Evolutionary conservation across 208 protist genomes (phyloP).

Genomic region (Trypanosoma congolense): DNA sequence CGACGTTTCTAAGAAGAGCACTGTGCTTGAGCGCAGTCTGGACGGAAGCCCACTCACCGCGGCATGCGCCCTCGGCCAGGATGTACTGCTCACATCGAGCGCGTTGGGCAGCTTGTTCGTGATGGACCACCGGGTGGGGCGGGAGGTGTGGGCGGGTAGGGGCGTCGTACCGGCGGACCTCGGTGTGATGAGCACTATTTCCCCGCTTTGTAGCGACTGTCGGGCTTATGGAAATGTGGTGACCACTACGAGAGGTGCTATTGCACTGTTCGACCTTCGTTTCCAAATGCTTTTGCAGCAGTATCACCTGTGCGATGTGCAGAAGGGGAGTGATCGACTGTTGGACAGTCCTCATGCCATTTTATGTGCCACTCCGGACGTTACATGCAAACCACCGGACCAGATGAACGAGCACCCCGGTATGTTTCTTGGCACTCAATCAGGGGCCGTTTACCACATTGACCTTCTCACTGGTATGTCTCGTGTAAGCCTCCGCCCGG

Average conservation of each 20-base stretch:
- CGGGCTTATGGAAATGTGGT: slow-evolving; percentile 35
- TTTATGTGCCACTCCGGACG: slow-evolving; percentile 31
- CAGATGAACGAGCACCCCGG: slow-evolving; percentile 16
- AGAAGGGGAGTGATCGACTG: background rate
- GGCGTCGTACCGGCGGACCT: slow-evolving; percentile 19
- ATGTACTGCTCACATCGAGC: slow-evolving; percentile 34
- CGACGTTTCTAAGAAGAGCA: slow-evolving; percentile 29
- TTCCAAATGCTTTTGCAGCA: slow-evolving; percentile 39
- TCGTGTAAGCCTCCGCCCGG: slow-evolving; percentile 21
- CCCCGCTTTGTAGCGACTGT: slow-evolving; percentile 27
- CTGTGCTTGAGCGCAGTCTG: slow-evolving; percentile 15
- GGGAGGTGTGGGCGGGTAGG: slow-evolving; percentile 30
- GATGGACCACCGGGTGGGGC: slow-evolving; percentile 13
- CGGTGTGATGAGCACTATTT: slow-evolving; percentile 36
- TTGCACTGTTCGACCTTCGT: slow-evolving; percentile 69
- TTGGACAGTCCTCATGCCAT: slow-evolving; percentile 26
- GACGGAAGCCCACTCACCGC: slow-evolving; percentile 32
- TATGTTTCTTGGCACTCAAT: slow-evolving; percentile 40
- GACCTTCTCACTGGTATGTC: slow-evolving; percentile 16
- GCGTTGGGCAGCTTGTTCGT: slow-evolving; percentile 29
- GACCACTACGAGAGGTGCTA: slow-evolving; percentile 32
- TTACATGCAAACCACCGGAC: slow-evolving; percentile 16
- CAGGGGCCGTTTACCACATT: slow-evolving; percentile 17
- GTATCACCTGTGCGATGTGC: slow-evolving; percentile 9
- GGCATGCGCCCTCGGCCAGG: slow-evolving; percentile 18